Percentiles rank a stretch among this genome's conserved stretches.
Conservation (phyloP, 2,329 filamentous ascomycete species). For the Trichoderma atroviride region DNA sequence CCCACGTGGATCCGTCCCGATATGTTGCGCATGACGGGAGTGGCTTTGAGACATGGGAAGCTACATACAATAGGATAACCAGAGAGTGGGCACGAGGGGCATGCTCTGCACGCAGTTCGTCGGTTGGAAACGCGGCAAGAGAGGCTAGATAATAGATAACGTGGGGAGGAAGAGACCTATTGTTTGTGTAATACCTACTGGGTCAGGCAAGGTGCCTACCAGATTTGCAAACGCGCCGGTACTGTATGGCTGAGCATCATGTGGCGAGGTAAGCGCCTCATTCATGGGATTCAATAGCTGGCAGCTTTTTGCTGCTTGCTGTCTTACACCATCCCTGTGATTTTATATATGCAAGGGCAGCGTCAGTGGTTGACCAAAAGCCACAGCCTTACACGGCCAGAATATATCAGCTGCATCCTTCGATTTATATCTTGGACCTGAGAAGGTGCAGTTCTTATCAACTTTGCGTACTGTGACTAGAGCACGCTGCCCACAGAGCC, state of each 20-base stretch:
- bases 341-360: not conserved
- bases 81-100: conserved; percentile 38
- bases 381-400: not conserved
- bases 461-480: not conserved
- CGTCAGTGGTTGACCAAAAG: not conserved
- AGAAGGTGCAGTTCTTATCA: not conserved
- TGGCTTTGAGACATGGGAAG: conserved; percentile 24
- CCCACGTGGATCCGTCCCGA: conserved; percentile 13
- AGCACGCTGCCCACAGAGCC: not conserved
- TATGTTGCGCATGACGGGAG: conserved; percentile 22
- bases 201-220: not conserved
- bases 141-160: conserved; percentile 31
- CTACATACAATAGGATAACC: conserved; percentile 35
- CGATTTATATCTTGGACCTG: not conserved
- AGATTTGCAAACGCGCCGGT: conserved; percentile 16
- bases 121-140: conserved; percentile 28
- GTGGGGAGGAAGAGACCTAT: conserved; percentile 36
- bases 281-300: not conserved
- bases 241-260: conserved; percentile 9
- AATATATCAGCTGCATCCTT: not conserved
- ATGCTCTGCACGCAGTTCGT: conserved; percentile 38
- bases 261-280: conserved; percentile 18
- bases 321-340: not conserved
- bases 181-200: conserved; percentile 25
- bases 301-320: not conserved